phyloP scores from a whole-genome alignment of 768 basidiomycete genomes.

The Trametes maxima region DNA sequence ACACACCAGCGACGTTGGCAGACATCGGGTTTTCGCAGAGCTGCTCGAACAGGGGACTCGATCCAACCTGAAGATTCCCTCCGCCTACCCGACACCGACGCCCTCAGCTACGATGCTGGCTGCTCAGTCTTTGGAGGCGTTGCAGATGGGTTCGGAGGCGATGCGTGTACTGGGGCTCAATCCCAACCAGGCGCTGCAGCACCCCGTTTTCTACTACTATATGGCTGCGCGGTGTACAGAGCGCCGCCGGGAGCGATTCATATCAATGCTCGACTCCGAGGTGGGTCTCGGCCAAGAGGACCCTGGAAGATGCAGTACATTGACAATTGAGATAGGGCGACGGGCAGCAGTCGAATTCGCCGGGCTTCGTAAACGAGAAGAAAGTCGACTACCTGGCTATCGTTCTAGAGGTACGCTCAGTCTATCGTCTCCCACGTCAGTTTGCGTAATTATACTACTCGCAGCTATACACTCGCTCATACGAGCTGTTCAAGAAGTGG shows the following conservation, averaged over 20 bases:
- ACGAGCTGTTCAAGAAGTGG: slow-evolving; percentile 89
- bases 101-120: slow-evolving; percentile 32
- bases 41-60: slow-evolving; percentile 81
- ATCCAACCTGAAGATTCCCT: slow-evolving; percentile 62
- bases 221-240: slow-evolving; percentile 88
- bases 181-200: slow-evolving; percentile 82
- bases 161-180: slow-evolving; percentile 70
- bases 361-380: slow-evolving; percentile 86
- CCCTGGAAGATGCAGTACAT: neutral
- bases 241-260: slow-evolving; percentile 67
- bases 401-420: slow-evolving; percentile 69
- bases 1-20: slow-evolving; percentile 31
- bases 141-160: slow-evolving; percentile 56
- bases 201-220: slow-evolving; percentile 92
- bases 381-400: slow-evolving; percentile 88
- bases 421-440: neutral
- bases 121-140: slow-evolving; percentile 26
- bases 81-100: slow-evolving; percentile 48
- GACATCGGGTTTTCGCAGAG: slow-evolving; percentile 89
- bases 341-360: slow-evolving; percentile 40
- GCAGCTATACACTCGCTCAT: slow-evolving; percentile 91
- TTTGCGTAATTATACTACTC: neutral
- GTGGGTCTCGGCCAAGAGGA: slow-evolving; percentile 33
- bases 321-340: slow-evolving; percentile 1
- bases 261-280: slow-evolving; percentile 58